phyloP scores from a whole-genome alignment of 2,329 filamentous ascomycete species.

The Colletotrichum truncatum region DNA sequence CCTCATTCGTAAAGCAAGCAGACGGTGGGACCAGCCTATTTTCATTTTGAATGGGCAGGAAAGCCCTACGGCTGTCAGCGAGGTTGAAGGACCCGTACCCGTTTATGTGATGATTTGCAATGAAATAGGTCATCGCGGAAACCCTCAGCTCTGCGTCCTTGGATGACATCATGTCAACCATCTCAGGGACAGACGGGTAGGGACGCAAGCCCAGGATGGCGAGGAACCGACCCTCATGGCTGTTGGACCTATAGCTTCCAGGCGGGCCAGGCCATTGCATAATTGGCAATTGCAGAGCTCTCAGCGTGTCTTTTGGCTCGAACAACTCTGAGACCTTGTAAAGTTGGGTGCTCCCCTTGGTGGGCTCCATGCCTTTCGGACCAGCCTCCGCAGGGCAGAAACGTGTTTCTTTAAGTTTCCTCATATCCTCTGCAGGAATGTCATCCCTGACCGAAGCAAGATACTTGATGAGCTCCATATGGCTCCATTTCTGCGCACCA shows the following conservation, averaged over 20 bases:
- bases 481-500: slow-evolving; percentile 80
- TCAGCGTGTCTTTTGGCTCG: slow-evolving; percentile 77
- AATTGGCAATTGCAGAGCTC: slow-evolving; percentile 77
- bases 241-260: slow-evolving; percentile 70
- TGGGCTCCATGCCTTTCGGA: slow-evolving; percentile 62
- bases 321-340: slow-evolving; percentile 84
- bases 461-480: slow-evolving; percentile 94
- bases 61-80: slow-evolving; percentile 61
- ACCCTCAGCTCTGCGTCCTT: slow-evolving; percentile 67
- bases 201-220: slow-evolving; percentile 75
- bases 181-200: slow-evolving; percentile 75
- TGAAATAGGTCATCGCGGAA: slow-evolving; percentile 82
- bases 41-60: slow-evolving; percentile 77
- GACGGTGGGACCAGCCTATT: slow-evolving; percentile 75
- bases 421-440: slow-evolving; percentile 84
- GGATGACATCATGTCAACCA: slow-evolving; percentile 81
- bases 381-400: slow-evolving; percentile 84
- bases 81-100: slow-evolving; percentile 75
- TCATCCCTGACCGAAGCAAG: slow-evolving; percentile 89
- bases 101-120: slow-evolving; percentile 81
- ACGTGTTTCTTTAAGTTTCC: slow-evolving; percentile 77
- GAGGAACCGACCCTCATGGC: slow-evolving; percentile 80
- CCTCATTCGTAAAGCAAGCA: slow-evolving; percentile 84
- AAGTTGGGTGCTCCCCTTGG: slow-evolving; percentile 59
- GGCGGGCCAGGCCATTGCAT: slow-evolving; percentile 81